phyloP scores from a whole-genome alignment of 2,329 filamentous ascomycete species.

The Endoconidiophora laricicola region DNA sequence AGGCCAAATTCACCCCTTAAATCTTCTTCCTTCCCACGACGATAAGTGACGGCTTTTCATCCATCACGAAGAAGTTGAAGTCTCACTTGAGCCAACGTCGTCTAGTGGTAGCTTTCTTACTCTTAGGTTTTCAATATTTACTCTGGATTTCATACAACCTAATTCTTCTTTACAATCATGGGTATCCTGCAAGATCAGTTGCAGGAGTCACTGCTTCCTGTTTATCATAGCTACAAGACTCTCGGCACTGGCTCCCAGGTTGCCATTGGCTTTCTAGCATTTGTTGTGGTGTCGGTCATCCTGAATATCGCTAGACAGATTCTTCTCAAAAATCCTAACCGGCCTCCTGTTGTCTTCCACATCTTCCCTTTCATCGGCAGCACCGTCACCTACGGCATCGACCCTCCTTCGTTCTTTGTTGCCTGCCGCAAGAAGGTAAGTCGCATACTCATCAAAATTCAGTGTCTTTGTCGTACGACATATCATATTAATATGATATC shows the following conservation, averaged over 20 bases:
- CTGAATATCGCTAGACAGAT: slow-evolving; percentile 70
- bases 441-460: slow-evolving; percentile 5
- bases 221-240: slow-evolving; percentile 32
- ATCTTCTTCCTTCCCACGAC: background rate
- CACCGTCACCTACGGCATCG: slow-evolving; percentile 87
- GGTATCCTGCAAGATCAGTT: slow-evolving; percentile 37
- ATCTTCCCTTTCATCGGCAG: slow-evolving; percentile 74
- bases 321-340: slow-evolving; percentile 65
- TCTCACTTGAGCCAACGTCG: background rate
- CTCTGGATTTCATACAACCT: background rate
- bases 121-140: background rate
- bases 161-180: slow-evolving; percentile 24
- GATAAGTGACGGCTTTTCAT: slow-evolving; percentile 5
- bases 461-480: background rate
- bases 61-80: slow-evolving; percentile 3
- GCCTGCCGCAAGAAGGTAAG: slow-evolving; percentile 57
- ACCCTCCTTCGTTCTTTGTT: slow-evolving; percentile 77
- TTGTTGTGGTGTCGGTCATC: slow-evolving; percentile 42
- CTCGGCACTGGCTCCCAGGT: slow-evolving; percentile 33
- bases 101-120: background rate
- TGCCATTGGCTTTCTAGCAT: slow-evolving; percentile 24
- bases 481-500: slow-evolving; percentile 1
- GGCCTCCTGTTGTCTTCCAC: slow-evolving; percentile 67
- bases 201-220: slow-evolving; percentile 23
- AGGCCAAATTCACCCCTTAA: slow-evolving; percentile 1